phyloP scores from a whole-genome alignment of 305 asterid species.

The Fraxinus paxiana region DNA sequence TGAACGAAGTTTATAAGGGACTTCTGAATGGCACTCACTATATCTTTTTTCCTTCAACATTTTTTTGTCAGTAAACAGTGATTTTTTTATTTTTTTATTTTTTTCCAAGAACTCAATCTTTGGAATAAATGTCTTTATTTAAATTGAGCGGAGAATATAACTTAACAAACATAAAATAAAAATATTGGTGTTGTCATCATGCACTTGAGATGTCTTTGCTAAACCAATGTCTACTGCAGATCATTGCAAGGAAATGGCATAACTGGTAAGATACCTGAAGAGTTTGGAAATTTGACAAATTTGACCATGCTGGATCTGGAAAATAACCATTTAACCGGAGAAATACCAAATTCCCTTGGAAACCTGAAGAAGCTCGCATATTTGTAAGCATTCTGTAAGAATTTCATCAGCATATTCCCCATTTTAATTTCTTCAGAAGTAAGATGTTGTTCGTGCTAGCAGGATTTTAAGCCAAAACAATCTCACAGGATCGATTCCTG shows the following conservation, averaged over 20 bases:
- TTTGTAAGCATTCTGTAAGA: constrained; percentile 51
- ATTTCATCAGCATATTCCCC: neutral
- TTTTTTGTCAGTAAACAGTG: neutral
- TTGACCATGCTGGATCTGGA: constrained; percentile 81
- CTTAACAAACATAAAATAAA: neutral
- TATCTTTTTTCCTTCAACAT: neutral
- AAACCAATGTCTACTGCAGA: constrained; percentile 33
- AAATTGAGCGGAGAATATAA: neutral
- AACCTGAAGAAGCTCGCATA: constrained; percentile 63
- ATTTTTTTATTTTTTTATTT: neutral
- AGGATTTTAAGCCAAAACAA: constrained; percentile 76
- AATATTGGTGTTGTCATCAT: neutral
- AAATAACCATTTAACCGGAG: constrained; percentile 66
- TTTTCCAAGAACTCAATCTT: neutral
- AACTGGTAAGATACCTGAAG: constrained; percentile 71
- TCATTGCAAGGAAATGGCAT: constrained; percentile 84
- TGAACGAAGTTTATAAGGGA: neutral
- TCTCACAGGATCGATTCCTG: constrained; percentile 69
- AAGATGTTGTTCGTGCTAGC: constrained; percentile 24
- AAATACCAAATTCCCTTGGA: constrained; percentile 77
- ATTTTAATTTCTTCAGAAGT: constrained; percentile 11
- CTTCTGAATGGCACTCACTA: neutral
- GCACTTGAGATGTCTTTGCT: neutral
- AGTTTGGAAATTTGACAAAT: constrained; percentile 71
- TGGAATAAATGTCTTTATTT: neutral